Base-by-base conservation (phyloP, 176 grass and related monocot genomes). In the Elaeis guineensis region DNA sequence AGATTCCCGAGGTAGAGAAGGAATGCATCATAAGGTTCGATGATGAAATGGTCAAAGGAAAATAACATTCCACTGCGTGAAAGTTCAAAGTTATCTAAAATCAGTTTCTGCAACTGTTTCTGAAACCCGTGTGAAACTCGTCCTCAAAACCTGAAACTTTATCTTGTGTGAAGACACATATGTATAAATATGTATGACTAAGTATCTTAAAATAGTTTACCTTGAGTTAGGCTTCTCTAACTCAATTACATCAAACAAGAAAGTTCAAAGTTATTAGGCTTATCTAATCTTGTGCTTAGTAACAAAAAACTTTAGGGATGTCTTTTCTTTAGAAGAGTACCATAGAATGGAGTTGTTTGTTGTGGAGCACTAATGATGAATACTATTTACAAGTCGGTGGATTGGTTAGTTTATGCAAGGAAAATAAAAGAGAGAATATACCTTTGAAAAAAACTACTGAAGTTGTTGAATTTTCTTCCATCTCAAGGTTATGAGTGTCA, bases 391-490 rank as follows among this genome's bases (percentile, higher is more conserved):
- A 39, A 39, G 3, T 5, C 0, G 28, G 9, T 39, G 8, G 1
- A 8, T 8, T 39, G 35, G 35, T 29, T 54, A 4, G 17, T 30
- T 17, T 19, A 15, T 39, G 35, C 9, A 39, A 23, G 3, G 6
- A 54, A 53, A 30, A 54, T 17, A 26, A 8, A 11, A 25, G 49
- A n/a, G 51, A 19, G 3, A 3, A 25, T 25, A 26, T 6, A 35
- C 50, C 65, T 35, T 52, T 54, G 29, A 56, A 25, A 82, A 81
- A 60, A 68, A 22, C n/a, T 56, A 77, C 74, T 82, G 83, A 84
- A 95, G 86, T 84, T 84, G 90, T 57, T 82, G 78, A 95, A 95
- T 90, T 90, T 95, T 95, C 80, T 95, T 86, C 77, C 49, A 17
- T 39, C 2, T 39, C 35, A 12, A 39, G 35, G 35, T 39, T 39